Conservation (phyloP, 495 filamentous ascomycete species). For the Aspergillus leporis region DNA sequence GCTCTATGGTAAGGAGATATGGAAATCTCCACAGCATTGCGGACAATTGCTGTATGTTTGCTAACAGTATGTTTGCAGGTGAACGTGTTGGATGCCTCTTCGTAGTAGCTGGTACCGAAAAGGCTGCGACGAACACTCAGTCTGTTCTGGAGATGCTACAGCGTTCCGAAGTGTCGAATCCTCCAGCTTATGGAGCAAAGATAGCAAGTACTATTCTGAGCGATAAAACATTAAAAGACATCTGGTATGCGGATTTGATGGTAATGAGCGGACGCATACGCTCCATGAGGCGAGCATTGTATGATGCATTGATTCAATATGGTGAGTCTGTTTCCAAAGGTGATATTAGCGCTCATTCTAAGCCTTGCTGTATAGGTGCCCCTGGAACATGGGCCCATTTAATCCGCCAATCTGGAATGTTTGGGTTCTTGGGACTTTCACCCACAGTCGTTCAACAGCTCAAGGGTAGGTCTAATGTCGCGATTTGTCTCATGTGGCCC, state of each 20-base stretch:
- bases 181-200: conserved; percentile 41
- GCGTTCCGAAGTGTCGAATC: conserved; percentile 42
- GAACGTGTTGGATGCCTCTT: conserved; percentile 33
- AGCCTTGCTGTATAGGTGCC: conserved; percentile 15
- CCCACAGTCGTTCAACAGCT: conserved; percentile 25
- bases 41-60: not conserved
- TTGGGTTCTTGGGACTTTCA: conserved; percentile 38
- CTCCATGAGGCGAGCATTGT: conserved; percentile 33
- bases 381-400: conserved; percentile 41
- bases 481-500: not conserved
- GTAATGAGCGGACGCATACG: conserved; percentile 41
- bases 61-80: conserved; percentile 15
- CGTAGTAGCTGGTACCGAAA: conserved; percentile 9
- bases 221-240: conserved; percentile 20
- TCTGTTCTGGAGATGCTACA: conserved; percentile 36
- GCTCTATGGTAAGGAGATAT: conserved; percentile 38
- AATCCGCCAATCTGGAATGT: conserved; percentile 42
- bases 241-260: conserved; percentile 42
- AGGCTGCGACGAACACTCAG: conserved; percentile 25
- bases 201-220: conserved; percentile 37
- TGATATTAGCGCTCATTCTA: not conserved
- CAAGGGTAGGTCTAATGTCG: conserved; percentile 25
- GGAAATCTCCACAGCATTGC: not conserved
- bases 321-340: conserved; percentile 10
- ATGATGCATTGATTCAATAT: conserved; percentile 22